Percentiles rank a stretch among this genome's conserved stretches.
These are phyloP conservation scores for Vachellia collinsii DNA, from an alignment of 306 rosid species.

Conservation along the genomic window DNA sequence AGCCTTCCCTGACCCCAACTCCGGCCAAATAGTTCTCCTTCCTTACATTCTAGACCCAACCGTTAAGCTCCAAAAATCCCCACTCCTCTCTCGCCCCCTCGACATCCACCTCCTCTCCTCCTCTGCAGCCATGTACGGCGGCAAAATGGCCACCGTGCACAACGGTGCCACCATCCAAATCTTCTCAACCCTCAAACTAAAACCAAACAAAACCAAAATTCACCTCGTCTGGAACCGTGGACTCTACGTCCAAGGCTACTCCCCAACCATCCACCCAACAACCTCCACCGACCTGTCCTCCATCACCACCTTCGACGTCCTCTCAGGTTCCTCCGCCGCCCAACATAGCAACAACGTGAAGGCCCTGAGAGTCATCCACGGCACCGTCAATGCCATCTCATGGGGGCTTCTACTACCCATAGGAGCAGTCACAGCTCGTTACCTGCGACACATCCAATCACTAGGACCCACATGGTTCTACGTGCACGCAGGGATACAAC, in stretches of 20 bases:
- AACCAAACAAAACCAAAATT: slow-evolving; percentile 68
- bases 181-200: slow-evolving; percentile 60
- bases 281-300: slow-evolving; percentile 75
- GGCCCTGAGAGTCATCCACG: slow-evolving; percentile 58
- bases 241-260: slow-evolving; percentile 94
- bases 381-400: slow-evolving; percentile 67
- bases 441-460: slow-evolving; percentile 66
- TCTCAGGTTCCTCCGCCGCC: slow-evolving; percentile 62
- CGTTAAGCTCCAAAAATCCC: slow-evolving; percentile 72
- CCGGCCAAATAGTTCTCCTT: slow-evolving; percentile 75
- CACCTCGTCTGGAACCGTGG: slow-evolving; percentile 92
- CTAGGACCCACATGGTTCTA: slow-evolving; percentile 89
- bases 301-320: slow-evolving; percentile 68
- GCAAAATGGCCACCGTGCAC: slow-evolving; percentile 77
- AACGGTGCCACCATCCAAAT: slow-evolving; percentile 81
- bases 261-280: slow-evolving; percentile 94
- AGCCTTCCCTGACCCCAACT: slow-evolving; percentile 81
- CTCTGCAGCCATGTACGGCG: slow-evolving; percentile 68
- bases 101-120: slow-evolving; percentile 76
- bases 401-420: slow-evolving; percentile 83
- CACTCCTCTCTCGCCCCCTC: slow-evolving; percentile 86
- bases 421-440: slow-evolving; percentile 87
- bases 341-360: slow-evolving; percentile 42
- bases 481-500: slow-evolving; percentile 77
- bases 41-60: slow-evolving; percentile 81